Evolutionary conservation across 495 filamentous ascomycete species (phyloP).

Genomic region (Neohortaea acidophila): DNA sequence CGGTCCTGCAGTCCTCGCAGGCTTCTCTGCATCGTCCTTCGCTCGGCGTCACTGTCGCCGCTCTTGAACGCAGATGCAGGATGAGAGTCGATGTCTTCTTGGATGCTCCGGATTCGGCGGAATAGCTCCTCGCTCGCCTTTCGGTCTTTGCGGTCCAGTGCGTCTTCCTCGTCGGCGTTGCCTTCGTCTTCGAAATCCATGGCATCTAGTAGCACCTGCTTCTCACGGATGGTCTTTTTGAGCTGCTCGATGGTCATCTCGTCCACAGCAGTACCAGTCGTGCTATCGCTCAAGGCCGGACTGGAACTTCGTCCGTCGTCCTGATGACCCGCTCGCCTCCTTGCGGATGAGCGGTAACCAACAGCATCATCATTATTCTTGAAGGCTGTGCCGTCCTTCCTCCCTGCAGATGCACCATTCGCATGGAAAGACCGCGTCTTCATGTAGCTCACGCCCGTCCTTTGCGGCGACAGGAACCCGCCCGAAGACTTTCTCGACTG

Average conservation of each 20-base stretch:
- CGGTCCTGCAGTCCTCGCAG: constrained; percentile 77
- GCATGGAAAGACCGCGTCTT: constrained; percentile 84
- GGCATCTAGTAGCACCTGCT: constrained; percentile 88
- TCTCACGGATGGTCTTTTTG: constrained; percentile 84
- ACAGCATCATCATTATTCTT: constrained; percentile 85
- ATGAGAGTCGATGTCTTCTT: constrained; percentile 91
- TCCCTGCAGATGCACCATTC: constrained; percentile 29
- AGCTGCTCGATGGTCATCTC: constrained; percentile 78
- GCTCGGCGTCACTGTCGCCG: constrained; percentile 72
- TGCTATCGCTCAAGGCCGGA: constrained; percentile 31
- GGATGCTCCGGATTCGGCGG: constrained; percentile 76
- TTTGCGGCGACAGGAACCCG: constrained; percentile 77
- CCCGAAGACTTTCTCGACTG: constrained; percentile 69
- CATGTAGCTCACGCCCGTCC: constrained; percentile 93
- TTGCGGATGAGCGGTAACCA: constrained; percentile 86
- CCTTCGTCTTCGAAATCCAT: constrained; percentile 95
- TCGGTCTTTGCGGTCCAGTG: constrained; percentile 75
- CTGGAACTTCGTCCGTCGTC: constrained; percentile 55
- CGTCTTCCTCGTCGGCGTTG: constrained; percentile 76
- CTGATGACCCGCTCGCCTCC: constrained; percentile 64
- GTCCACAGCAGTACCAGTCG: constrained; percentile 52
- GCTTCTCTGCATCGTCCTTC: constrained; percentile 70
- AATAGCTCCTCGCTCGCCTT: constrained; percentile 91
- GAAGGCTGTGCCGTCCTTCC: constrained; percentile 93
- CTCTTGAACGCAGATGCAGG: constrained; percentile 60